phyloP scores from a whole-genome alignment of 2,329 filamentous ascomycete species.

The Cercospora sesami region DNA sequence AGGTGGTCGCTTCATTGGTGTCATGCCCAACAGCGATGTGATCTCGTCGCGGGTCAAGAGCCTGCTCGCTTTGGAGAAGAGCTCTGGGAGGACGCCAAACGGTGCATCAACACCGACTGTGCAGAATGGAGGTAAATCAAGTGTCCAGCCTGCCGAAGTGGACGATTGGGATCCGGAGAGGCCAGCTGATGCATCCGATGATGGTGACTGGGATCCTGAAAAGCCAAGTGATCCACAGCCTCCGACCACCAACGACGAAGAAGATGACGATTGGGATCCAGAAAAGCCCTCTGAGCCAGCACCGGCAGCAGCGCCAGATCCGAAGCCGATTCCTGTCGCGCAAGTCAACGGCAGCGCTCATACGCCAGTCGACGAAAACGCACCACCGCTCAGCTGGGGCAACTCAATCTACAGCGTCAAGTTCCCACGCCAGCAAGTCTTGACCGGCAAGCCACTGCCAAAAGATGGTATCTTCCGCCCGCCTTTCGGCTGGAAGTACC shows the following conservation, averaged over 20 bases:
- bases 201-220: slow-evolving; percentile 41
- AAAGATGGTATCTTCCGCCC: slow-evolving; percentile 88
- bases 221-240: slow-evolving; percentile 47
- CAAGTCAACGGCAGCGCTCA: slow-evolving; percentile 13
- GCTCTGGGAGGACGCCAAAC: slow-evolving; percentile 41
- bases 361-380: slow-evolving; percentile 14
- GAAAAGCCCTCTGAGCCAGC: slow-evolving; percentile 49
- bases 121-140: slow-evolving; percentile 39
- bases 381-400: slow-evolving; percentile 70
- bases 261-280: slow-evolving; percentile 41
- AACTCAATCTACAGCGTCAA: slow-evolving; percentile 90
- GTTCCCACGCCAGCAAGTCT: slow-evolving; percentile 67
- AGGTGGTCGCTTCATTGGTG: slow-evolving; percentile 89
- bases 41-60: slow-evolving; percentile 75
- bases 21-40: slow-evolving; percentile 95
- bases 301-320: slow-evolving; percentile 34
- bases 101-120: slow-evolving; percentile 28
- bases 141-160: slow-evolving; percentile 28
- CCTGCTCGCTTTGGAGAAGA: slow-evolving; percentile 62
- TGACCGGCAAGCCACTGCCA: slow-evolving; percentile 48
- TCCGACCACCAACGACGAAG: slow-evolving; percentile 28
- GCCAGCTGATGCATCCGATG: slow-evolving; percentile 46
- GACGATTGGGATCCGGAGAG: slow-evolving; percentile 44
- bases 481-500: slow-evolving; percentile 97
- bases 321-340: slow-evolving; percentile 24